Base-by-base conservation (phyloP, 768 basidiomycete species). In the Amanita polypyramis region DNA sequence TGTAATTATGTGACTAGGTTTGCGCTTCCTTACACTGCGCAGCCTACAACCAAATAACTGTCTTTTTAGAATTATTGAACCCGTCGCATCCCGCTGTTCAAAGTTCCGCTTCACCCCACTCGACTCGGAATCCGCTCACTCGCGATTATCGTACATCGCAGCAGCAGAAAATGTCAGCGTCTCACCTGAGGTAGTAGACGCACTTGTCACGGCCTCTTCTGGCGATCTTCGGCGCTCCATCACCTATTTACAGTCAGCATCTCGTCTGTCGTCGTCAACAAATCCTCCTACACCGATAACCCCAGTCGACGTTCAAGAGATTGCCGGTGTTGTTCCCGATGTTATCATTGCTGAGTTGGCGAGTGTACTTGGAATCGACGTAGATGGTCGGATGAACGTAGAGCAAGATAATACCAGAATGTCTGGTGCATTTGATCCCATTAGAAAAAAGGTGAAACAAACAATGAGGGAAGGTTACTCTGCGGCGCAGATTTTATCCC, bases 1-100 rank as follows among this genome's bases (percentile, higher is more conserved):
- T 99, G 96, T 70, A 99, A 99, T 70, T 99, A 98, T 63, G 96
- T 99, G 39, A 99, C 96, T 3, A 78, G 96, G 95, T 93, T 29
- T 48, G 76, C 37, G 27, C 23, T 47, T 42, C 41, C 33, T 23
- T 30, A 35, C 49, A 37, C 2, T 40, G 19, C 45, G 41, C 19
- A 17, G 35, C 17, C 40, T 35, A 27, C 30, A 32, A 20, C 8
- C 27, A 10, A 25, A 32, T 19, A 30, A 33, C 33, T 17, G 37
- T 39, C n/a, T n/a, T 27, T 29, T 35, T 54, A 99, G 95, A 55
- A 99, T 99, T 52, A 99, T 99, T 48, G 96, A 99, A 61, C 96
- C 96, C 0, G 76, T 99, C 20, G 91, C 96, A 17, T 97, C 94
- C n/a, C 84, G 96, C 45, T 99, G 96, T 66, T 95, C 92, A 40